These are phyloP conservation scores for Arachnopeziza araneosa DNA, from an alignment of 2,329 filamentous ascomycete genomes.

Conservation along the genomic window DNA sequence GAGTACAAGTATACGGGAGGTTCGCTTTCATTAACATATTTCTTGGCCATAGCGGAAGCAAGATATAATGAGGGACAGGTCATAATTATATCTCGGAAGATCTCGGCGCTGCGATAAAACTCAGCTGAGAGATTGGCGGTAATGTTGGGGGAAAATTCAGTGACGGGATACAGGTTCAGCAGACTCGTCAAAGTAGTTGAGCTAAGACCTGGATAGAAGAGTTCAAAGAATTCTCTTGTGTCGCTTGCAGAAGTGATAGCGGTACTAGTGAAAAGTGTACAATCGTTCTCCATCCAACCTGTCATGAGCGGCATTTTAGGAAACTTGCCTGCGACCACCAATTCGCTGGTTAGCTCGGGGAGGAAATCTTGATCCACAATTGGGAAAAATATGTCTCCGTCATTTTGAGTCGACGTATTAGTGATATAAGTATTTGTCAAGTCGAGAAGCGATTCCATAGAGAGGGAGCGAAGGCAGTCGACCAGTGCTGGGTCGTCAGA, in stretches of 20 bases:
- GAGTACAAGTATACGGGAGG: slow-evolving; percentile 43
- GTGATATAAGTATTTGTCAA: slow-evolving; percentile 39
- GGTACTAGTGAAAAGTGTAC: slow-evolving; percentile 41
- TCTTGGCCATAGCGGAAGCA: slow-evolving; percentile 34
- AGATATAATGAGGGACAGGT: slow-evolving; percentile 42
- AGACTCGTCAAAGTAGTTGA: no score
- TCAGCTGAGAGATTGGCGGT: slow-evolving; percentile 38
- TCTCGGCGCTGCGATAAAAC: slow-evolving; percentile 44
- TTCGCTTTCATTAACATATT: slow-evolving; percentile 24
- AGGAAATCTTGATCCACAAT: slow-evolving; percentile 45
- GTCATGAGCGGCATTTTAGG: slow-evolving; percentile 37
- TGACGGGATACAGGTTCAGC: slow-evolving; percentile 21
- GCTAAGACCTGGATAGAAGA: no score
- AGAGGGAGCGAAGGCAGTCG: slow-evolving; percentile 40
- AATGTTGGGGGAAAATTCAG: slow-evolving; percentile 38
- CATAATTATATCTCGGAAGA: slow-evolving; percentile 48
- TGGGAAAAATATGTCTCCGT: slow-evolving; percentile 47
- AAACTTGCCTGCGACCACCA: slow-evolving; percentile 37
- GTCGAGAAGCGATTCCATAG: slow-evolving; percentile 38
- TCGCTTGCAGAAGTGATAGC: slow-evolving; percentile 41
- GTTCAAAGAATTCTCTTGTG: no score
- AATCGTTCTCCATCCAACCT: slow-evolving; percentile 42
- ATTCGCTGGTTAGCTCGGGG: slow-evolving; percentile 38
- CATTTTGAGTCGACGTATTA: slow-evolving; percentile 39
- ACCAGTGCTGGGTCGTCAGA: slow-evolving; percentile 33